Evolutionary conservation across 2,329 filamentous ascomycete genomes (phyloP), one percentile per base, ranked within the genome.

Genomic region (Pseudogymnoascus verrucosus): DNA sequence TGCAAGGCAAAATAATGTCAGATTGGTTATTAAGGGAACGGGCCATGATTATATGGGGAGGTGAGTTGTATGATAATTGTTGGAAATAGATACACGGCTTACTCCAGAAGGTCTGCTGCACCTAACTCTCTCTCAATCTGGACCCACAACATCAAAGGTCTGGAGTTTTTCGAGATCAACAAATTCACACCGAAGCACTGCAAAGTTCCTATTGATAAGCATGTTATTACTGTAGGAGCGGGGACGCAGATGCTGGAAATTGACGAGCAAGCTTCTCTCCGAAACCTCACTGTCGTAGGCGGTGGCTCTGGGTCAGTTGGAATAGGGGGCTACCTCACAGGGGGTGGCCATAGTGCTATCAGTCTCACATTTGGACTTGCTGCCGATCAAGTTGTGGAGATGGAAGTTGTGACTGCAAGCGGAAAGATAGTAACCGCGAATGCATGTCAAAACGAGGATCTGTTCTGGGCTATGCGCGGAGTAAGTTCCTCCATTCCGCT

Each of bases 401-500:
- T 83, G 73, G 79, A 85, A 31, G 74, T 87, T 0, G 80, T 89
- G 0, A 82, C 81, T 0, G 80, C 80, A 0, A 68, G 69, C 3
- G 84, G 85, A 0, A 70, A 79, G 5, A 75, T 82, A 5, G 44
- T 86, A 1, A 78, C 75, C 0, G 78, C 80, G 0, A 85, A 82
- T 59, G 80, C 81, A 40, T 77, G 79, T 10, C 75, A 81, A 40
- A 78, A 87, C 63, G 64, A 74, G 0, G 84, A 88, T 62, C 72
- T 89, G 0, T 88, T 86, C 71, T 89, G 85, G 86, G 86, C 86
- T 0, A 76, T 87, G 66, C 75, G 82, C 64, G 84, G 85, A 7
- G 79, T 84, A 73, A 72, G 78, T 76, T 0, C n/a, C 23, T 12
- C 14, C 4, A 6, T n/a, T 0, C 51, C 7, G 8, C 36, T 7